A percentile compares a stretch with the other conserved stretches of the same genome.
phyloP scores from a whole-genome alignment of 2,329 filamentous ascomycete genomes.

The Alternaria alternata region DNA sequence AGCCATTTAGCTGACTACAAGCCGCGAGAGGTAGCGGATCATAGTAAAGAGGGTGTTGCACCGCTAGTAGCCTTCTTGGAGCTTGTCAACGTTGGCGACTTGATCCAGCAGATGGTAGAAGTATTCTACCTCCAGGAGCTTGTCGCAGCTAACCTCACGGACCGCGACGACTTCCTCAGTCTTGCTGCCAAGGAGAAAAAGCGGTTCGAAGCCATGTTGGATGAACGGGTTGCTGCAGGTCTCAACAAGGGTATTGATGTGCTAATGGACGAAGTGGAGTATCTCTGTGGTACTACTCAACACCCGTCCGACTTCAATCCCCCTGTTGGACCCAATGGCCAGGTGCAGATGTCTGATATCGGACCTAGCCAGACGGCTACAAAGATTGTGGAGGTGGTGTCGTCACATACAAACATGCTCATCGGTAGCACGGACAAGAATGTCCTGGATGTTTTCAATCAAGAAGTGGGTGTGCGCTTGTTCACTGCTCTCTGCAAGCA shows the following conservation, averaged over 20 bases:
- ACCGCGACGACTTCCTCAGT: conserved; percentile 93
- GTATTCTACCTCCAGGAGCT: conserved; percentile 98
- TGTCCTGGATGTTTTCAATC: conserved; percentile 97
- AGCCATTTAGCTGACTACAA: conserved; percentile 91
- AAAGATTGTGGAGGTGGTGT: conserved; percentile 84
- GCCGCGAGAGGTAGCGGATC: conserved; percentile 79
- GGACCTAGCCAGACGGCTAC: conserved; percentile 81
- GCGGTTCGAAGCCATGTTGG: conserved; percentile 97
- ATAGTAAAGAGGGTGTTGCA: conserved; percentile 77
- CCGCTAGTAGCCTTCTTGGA: conserved; percentile 96
- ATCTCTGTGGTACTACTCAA: conserved; percentile 89
- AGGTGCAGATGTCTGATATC: conserved; percentile 60
- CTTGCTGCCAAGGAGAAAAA: conserved; percentile 95
- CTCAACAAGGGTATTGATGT: conserved; percentile 98
- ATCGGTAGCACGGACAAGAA: conserved; percentile 96
- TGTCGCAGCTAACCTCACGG: conserved; percentile 79
- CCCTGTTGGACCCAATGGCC: conserved; percentile 47
- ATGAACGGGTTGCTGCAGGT: conserved; percentile 93
- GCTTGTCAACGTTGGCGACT: conserved; percentile 94
- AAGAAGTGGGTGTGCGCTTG: conserved; percentile 91
- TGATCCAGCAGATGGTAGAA: conserved; percentile 99
- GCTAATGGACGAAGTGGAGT: conserved; percentile 97
- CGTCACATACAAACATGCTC: conserved; percentile 90
- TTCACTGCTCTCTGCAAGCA: conserved; percentile 96
- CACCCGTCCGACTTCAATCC: conserved; percentile 91